phyloP scores from a whole-genome alignment of 1,284 basidiomycete genomes.

The Papiliotrema terrestris region DNA sequence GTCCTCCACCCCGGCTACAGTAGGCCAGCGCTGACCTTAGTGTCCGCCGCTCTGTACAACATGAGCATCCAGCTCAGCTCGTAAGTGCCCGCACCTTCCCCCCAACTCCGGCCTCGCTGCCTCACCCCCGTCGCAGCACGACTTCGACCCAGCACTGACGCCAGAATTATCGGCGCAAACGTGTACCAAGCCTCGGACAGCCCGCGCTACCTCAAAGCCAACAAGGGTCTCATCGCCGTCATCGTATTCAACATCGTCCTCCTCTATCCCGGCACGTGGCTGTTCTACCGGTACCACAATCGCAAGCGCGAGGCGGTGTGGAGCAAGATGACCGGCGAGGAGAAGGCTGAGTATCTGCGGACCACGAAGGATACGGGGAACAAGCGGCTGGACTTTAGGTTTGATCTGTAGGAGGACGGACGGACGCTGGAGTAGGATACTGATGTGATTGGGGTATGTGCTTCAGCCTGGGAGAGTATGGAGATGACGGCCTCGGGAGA shows the following conservation, averaged over 20 bases:
- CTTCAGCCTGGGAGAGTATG: no score
- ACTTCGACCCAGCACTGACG: no score
- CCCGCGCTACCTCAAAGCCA: slow-evolving; percentile 8
- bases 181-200: slow-evolving; percentile 19
- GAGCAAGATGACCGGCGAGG: slow-evolving; percentile 15
- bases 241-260: slow-evolving; percentile 12
- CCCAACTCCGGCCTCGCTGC: no score
- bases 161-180: slow-evolving; percentile 21
- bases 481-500: no score
- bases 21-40: no score
- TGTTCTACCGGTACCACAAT: slow-evolving; percentile 23
- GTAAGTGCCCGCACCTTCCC: no score
- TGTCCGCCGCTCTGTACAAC: slow-evolving; percentile 16
- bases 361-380: slow-evolving; percentile 29
- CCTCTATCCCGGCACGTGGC: slow-evolving; percentile 15
- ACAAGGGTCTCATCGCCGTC: slow-evolving; percentile 15
- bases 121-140: no score
- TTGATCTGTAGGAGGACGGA: neutral
- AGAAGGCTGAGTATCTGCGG: slow-evolving; percentile 23
- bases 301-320: slow-evolving; percentile 13
- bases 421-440: no score
- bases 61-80: slow-evolving; percentile 20
- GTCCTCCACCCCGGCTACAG: no score
- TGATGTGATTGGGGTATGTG: no score
- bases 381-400: slow-evolving; percentile 16